Conservation (phyloP, 768 basidiomycete species). For the Russula olivacea region DNA sequence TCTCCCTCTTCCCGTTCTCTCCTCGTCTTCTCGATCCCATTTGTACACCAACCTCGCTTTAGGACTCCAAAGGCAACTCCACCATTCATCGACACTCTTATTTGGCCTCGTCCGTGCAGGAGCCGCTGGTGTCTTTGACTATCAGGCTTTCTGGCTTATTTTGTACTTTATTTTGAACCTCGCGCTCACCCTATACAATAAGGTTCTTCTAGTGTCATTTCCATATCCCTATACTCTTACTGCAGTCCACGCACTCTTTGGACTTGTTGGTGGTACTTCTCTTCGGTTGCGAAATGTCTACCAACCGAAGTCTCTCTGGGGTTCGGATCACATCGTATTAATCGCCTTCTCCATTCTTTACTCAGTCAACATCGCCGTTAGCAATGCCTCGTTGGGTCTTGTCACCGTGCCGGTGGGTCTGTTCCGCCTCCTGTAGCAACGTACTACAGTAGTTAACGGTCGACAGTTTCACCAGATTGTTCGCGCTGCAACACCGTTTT, state of each 20-base stretch:
- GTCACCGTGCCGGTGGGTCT: slow-evolving; percentile 82
- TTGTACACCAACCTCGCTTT: background rate
- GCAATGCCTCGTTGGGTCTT: slow-evolving; percentile 82
- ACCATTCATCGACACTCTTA: background rate
- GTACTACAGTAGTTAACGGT: background rate
- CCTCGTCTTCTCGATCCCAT: background rate
- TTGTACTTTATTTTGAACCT: slow-evolving; percentile 92
- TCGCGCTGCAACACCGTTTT: slow-evolving; percentile 86
- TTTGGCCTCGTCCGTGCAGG: background rate
- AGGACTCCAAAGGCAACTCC: background rate
- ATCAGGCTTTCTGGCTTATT: slow-evolving; percentile 52
- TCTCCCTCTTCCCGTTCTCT: slow-evolving; percentile 19
- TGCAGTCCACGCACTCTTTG: slow-evolving; percentile 84
- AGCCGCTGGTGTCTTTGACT: background rate
- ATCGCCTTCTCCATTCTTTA: slow-evolving; percentile 84
- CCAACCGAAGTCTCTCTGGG: slow-evolving; percentile 48
- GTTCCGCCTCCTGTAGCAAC: slow-evolving; percentile 1
- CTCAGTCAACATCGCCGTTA: slow-evolving; percentile 90
- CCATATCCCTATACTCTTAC: slow-evolving; percentile 97
- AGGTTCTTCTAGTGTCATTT: slow-evolving; percentile 83
- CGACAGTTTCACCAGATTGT: slow-evolving; percentile 94
- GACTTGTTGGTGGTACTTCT: slow-evolving; percentile 70
- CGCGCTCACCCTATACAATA: slow-evolving; percentile 91
- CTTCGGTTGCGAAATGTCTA: slow-evolving; percentile 55
- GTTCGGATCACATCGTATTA: slow-evolving; percentile 54